Conservation (phyloP, 257 asterid genomes). For the Scutellaria galericulata region DNA sequence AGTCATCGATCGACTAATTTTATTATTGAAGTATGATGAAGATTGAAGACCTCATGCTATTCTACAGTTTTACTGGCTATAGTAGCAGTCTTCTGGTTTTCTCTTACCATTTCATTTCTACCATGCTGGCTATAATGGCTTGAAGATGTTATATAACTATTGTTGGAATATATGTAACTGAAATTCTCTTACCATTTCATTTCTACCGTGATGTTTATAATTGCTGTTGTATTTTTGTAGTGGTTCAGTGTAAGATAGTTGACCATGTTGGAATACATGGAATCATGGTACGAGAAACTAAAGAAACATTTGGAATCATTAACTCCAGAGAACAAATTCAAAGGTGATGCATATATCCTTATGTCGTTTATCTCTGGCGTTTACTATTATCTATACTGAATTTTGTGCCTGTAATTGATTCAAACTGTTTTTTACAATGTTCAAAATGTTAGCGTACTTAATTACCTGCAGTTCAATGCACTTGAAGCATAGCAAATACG, state of each 20-base stretch:
- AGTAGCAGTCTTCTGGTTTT: neutral
- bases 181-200: neutral
- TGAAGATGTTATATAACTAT: neutral
- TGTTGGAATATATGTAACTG: neutral
- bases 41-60: neutral
- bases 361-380: constrained; percentile 20
- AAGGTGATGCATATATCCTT: constrained; percentile 52
- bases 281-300: constrained; percentile 84
- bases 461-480: neutral
- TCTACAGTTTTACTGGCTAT: neutral
- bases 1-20: neutral
- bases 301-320: constrained; percentile 87
- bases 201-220: neutral
- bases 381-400: neutral
- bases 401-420: constrained; percentile 1
- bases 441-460: constrained; percentile 9
- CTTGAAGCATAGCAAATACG: neutral
- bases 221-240: constrained; percentile 45
- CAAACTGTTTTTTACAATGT: neutral
- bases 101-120: neutral
- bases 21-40: constrained; percentile 2
- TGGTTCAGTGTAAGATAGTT: constrained; percentile 65
- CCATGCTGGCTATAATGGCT: no score
- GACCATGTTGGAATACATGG: constrained; percentile 66
- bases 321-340: constrained; percentile 74